A percentile compares a stretch with the other conserved stretches of the same genome.
These are phyloP conservation scores for Prosopis cineraria DNA, from an alignment of 306 rosid species.

Conservation along the genomic window DNA sequence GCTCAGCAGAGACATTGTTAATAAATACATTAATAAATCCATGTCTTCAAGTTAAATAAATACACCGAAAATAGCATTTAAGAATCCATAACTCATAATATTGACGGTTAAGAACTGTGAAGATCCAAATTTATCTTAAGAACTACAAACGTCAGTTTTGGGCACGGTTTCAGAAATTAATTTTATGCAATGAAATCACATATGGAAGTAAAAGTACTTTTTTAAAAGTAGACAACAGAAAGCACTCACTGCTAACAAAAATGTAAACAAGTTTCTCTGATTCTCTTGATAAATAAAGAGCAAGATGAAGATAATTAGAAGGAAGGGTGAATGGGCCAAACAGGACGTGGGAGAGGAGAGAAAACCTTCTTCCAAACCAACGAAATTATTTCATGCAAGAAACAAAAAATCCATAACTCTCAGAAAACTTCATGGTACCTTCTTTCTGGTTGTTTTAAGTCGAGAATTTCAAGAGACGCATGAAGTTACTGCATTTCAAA, in stretches of 20 bases:
- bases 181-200: constrained; percentile 30
- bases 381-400: constrained; percentile 1
- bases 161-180: constrained; percentile 24
- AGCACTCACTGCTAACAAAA: background rate
- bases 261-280: background rate
- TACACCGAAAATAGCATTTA: background rate
- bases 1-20: constrained; percentile 3
- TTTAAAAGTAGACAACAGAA: constrained; percentile 14
- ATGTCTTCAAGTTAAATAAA: background rate
- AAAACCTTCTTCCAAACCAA: background rate
- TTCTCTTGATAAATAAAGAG: background rate
- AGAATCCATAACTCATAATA: too few species aligned
- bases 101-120: too few species aligned
- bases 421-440: background rate
- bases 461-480: background rate
- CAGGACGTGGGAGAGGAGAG: background rate
- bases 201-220: constrained; percentile 37
- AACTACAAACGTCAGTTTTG: background rate
- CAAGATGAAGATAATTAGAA: background rate
- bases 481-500: background rate
- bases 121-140: too few species aligned
- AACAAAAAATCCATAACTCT: background rate
- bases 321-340: background rate
- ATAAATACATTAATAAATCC: constrained; percentile 6
- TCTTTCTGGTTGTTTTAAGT: background rate